Percentiles rank a stretch among this genome's conserved stretches.
phyloP scores from a whole-genome alignment of 129 eudicot genomes.

The Pulicaria dysenterica region DNA sequence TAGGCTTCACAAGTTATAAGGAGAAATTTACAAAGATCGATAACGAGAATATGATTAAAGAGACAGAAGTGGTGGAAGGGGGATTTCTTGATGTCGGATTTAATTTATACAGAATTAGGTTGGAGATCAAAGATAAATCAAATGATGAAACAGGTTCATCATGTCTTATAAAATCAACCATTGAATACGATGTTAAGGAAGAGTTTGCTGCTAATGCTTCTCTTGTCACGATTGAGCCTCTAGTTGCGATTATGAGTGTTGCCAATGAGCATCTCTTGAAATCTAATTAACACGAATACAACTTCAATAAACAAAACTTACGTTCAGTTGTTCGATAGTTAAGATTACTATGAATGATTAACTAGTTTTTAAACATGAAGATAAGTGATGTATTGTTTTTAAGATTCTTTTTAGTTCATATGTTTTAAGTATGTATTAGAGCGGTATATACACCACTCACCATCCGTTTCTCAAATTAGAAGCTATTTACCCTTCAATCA shows the following conservation, averaged over 20 bases:
- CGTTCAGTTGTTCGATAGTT: no score
- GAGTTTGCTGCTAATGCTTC: conserved; percentile 56
- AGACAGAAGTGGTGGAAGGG: conserved; percentile 62
- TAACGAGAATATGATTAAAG: conserved; percentile 54
- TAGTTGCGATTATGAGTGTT: conserved; percentile 34
- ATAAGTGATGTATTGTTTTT: no score
- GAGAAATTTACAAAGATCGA: conserved; percentile 68
- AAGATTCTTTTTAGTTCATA: no score
- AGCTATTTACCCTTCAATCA: no score
- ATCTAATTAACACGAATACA: conserved; percentile 10
- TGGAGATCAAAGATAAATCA: conserved; percentile 49
- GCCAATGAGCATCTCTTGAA: conserved; percentile 37
- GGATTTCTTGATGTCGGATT: conserved; percentile 63
- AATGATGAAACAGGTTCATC: conserved; percentile 25
- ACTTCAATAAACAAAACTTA: no score
- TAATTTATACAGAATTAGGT: conserved; percentile 43
- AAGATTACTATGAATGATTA: no score
- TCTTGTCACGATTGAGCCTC: conserved; percentile 38
- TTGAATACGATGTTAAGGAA: conserved; percentile 57
- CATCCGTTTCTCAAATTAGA: no score
- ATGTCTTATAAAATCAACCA: conserved; percentile 49
- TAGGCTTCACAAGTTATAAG: conserved; percentile 34
- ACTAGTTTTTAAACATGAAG: no score
- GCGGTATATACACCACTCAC: no score
- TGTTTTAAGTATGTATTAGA: no score